These are phyloP conservation scores for Acephala macrosclerotiorum DNA, from an alignment of 2,329 filamentous ascomycete species.

Conservation along the genomic window DNA sequence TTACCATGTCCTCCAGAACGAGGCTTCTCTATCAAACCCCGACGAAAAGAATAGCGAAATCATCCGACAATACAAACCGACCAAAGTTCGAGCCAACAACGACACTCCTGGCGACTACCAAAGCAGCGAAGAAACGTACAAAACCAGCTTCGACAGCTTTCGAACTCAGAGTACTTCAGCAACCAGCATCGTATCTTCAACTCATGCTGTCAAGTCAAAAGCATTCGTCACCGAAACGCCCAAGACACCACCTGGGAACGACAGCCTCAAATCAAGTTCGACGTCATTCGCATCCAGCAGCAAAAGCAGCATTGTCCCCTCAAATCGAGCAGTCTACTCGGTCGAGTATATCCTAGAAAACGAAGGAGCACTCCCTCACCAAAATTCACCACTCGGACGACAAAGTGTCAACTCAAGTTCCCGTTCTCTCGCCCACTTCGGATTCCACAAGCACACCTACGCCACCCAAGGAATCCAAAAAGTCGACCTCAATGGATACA, in stretches of 20 bases:
- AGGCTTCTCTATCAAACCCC: background rate
- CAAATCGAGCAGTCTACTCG: background rate
- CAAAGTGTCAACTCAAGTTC: constrained; percentile 1
- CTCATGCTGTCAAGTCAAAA: background rate
- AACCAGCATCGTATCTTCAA: background rate
- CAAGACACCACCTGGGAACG: background rate
- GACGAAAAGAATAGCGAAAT: background rate
- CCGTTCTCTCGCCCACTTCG: background rate
- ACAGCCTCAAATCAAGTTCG: background rate
- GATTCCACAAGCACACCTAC: background rate
- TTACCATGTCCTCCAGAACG: background rate
- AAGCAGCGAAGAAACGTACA: background rate
- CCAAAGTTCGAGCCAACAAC: no score
- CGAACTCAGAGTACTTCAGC: background rate
- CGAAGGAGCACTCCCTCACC: constrained; percentile 5
- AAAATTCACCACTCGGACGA: constrained; percentile 15
- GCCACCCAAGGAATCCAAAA: background rate
- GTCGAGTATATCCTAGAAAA: background rate
- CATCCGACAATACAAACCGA: background rate
- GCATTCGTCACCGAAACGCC: background rate
- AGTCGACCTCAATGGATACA: constrained; percentile 28
- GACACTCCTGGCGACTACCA: background rate
- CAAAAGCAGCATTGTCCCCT: background rate
- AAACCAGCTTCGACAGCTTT: background rate
- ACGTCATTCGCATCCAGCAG: background rate